A percentile compares a stretch with the other conserved stretches of the same genome.
phyloP scores from a whole-genome alignment of 2,329 filamentous ascomycete genomes.

The Fusarium sp. region DNA sequence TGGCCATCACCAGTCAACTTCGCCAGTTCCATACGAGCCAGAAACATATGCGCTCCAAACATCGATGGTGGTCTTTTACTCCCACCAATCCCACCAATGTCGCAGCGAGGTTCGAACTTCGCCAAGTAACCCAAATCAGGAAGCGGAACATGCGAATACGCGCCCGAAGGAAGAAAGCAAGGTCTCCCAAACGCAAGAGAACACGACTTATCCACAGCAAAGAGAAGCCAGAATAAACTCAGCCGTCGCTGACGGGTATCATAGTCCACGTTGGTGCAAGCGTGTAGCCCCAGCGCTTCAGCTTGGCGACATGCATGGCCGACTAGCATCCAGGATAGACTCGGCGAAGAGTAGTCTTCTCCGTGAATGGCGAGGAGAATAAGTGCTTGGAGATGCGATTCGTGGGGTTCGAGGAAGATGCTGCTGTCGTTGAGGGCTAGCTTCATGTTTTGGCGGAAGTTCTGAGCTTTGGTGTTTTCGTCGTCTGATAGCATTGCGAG shows the following conservation, averaged over 20 bases:
- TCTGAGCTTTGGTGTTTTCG: neutral
- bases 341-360: constrained; percentile 20
- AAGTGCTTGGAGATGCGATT: constrained; percentile 10
- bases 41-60: constrained; percentile 3
- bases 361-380: constrained; percentile 7
- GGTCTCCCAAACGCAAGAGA: constrained; percentile 14
- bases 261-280: neutral
- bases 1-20: neutral
- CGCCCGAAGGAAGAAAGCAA: neutral
- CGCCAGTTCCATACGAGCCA: neutral
- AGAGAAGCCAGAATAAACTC: constrained; percentile 21
- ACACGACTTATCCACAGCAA: constrained; percentile 21
- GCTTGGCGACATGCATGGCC: constrained; percentile 25
- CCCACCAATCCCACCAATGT: fast-evolving
- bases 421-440: constrained; percentile 18
- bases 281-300: constrained; percentile 2
- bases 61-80: fast-evolving
- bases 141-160: neutral
- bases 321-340: constrained; percentile 21
- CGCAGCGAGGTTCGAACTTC: neutral
- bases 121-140: neutral
- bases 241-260: neutral
- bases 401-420: constrained; percentile 14
- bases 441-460: constrained; percentile 5
- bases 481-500: neutral